Evolutionary conservation across 2,329 filamentous ascomycete genomes (phyloP), one percentile per base, ranked within the genome.

Genomic region (Pseudogymnoascus destructans): DNA sequence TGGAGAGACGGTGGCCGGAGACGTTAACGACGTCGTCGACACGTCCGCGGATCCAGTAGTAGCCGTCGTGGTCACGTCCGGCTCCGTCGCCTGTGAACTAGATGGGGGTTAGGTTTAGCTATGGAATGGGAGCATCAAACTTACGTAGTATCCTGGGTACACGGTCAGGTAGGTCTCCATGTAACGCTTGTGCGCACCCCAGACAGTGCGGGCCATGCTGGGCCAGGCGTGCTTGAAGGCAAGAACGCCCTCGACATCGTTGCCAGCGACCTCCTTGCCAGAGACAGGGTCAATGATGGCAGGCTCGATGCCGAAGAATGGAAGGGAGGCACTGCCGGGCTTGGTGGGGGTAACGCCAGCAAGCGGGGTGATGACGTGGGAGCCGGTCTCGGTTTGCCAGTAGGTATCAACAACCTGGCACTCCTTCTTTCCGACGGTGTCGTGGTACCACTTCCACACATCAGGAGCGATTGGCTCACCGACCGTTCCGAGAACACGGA

Each of bases 381-480:
- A 97, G 59, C 93, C 93, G 1, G 93, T 98, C 77, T 98, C 93
- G 57, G 93, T 98, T 81, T 98, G 93, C 93, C 93, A 98, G 80
- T 98, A 98, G 58, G 93, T 98, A 72, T 98, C 93, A 58, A 96
- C 85, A 71, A 98, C 79, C 69, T 98, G 93, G 55, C 89, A 86
- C 72, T 95, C 85, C 73, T 92, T 86, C 79, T 90, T 95, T 69
- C 93, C 93, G 57, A 98, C 90, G 65, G 87, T 80, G 73, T 97
- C 90, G 71, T 90, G 92, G 75, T 97, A 98, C 93, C 93, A 98
- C 76, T 97, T 97, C 93, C 93, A 98, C 60, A 98, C 87, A 73
- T 98, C 93, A 19, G 92, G 89, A 15, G 93, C 92, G 67, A 98
- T 98, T 36, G 93, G 93, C 76, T 98, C 93, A 65, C 93, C 93